These are phyloP conservation scores for Clarireedia homoeocarpa DNA, from an alignment of 2,329 filamentous ascomycete species.

Conservation along the genomic window DNA sequence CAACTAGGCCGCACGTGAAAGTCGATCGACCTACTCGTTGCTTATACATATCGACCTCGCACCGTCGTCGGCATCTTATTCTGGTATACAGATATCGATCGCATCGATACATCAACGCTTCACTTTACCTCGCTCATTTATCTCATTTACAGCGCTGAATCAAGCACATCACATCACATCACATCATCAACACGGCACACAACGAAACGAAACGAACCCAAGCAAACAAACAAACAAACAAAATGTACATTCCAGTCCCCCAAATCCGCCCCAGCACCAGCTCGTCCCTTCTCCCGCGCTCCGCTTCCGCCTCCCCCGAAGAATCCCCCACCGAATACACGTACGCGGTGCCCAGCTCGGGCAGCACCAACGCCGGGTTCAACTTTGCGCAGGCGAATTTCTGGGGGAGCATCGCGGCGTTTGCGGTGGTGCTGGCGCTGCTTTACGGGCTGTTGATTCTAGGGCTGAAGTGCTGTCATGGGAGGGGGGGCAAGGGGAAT, in stretches of 20 bases:
- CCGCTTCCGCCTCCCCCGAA: background rate
- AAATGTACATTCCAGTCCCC: background rate
- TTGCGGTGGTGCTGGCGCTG: background rate
- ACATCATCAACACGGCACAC: no score
- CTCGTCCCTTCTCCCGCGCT: background rate
- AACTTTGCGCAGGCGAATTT: background rate
- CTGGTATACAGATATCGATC: no score
- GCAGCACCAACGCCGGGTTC: background rate
- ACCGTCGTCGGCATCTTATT: no score
- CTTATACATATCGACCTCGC: no score
- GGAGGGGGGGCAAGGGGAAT: background rate
- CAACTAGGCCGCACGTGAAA: no score
- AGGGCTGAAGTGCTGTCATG: background rate
- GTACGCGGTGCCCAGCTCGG: no score
- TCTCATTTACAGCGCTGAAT: no score
- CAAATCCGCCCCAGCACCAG: no score
- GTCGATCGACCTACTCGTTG: no score
- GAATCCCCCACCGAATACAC: background rate
- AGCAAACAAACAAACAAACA: background rate
- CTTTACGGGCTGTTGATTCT: background rate
- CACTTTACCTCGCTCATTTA: no score
- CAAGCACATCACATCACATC: no score
- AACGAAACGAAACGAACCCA: background rate
- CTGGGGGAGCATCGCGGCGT: constrained; percentile 2
- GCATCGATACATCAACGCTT: no score